phyloP scores from a whole-genome alignment of 805 yeast genomes.

The Kuraishia piskuri region DNA sequence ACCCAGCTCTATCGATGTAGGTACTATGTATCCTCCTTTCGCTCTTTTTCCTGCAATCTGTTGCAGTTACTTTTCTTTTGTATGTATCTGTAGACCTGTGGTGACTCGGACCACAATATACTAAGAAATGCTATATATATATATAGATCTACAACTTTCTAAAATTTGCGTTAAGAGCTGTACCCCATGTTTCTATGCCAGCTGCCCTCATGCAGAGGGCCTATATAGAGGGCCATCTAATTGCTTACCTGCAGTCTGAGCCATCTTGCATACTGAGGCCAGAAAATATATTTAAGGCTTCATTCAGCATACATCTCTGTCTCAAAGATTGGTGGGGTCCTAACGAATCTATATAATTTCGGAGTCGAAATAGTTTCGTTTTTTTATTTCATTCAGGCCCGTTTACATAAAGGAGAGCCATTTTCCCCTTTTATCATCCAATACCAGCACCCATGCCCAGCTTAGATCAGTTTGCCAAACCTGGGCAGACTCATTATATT shows the following conservation, averaged over 20 bases:
- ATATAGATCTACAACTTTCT: too few species aligned
- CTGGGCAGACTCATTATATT: constrained; percentile 40
- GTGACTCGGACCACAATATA: neutral
- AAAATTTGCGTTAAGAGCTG: neutral
- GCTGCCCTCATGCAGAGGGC: too few species aligned
- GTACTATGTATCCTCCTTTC: neutral
- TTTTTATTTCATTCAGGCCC: too few species aligned
- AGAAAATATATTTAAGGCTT: neutral
- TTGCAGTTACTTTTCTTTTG: neutral
- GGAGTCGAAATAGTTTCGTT: too few species aligned
- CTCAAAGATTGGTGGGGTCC: too few species aligned
- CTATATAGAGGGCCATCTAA: neutral
- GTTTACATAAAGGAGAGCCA: too few species aligned
- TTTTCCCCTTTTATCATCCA: neutral
- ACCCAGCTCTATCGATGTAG: too few species aligned
- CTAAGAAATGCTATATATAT: too few species aligned
- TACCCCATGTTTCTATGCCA: neutral
- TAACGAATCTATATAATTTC: too few species aligned
- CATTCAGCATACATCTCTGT: neutral
- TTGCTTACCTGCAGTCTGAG: neutral
- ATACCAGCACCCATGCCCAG: constrained; percentile 15
- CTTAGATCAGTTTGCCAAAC: constrained; percentile 31
- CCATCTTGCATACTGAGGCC: neutral
- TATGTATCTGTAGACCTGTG: neutral
- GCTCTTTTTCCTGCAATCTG: too few species aligned